Evolutionary conservation across 305 asterid species (phyloP).

Genomic region (Ilex paraguariensis): DNA sequence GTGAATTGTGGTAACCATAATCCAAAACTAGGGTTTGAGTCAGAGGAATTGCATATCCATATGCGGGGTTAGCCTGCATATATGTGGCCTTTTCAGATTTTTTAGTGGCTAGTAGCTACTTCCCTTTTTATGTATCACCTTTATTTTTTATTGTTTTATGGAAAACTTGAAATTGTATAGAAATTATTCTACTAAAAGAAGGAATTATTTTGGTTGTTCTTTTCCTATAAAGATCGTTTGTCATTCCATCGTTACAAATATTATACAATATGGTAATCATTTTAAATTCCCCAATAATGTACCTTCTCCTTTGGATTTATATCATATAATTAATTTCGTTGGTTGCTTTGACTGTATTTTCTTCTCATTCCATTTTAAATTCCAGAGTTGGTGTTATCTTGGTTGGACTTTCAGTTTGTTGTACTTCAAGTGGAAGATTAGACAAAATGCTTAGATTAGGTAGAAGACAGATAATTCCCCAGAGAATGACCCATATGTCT

Average conservation of each 20-base stretch:
- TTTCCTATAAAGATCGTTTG: neutral
- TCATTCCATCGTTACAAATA: too few relatives aligned
- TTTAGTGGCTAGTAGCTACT: too few relatives aligned
- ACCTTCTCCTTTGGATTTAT: conserved; percentile 75
- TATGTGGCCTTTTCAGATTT: too few relatives aligned
- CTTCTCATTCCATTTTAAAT: conserved; percentile 36
- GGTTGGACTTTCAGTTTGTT: conserved; percentile 39
- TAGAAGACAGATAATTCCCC: conserved; percentile 15
- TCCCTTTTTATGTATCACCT: neutral
- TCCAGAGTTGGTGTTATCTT: conserved; percentile 32
- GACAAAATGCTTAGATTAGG: conserved; percentile 35
- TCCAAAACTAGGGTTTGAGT: too few relatives aligned
- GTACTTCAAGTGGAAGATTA: conserved; percentile 33
- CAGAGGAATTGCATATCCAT: too few relatives aligned
- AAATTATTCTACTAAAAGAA: too few relatives aligned
- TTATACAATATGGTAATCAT: neutral
- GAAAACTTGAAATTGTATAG: neutral
- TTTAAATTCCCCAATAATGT: conserved; percentile 40
- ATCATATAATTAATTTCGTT: conserved; percentile 12
- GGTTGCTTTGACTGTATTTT: conserved; percentile 25
- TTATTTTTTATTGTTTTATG: conserved; percentile 9
- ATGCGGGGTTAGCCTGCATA: too few relatives aligned
- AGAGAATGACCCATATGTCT: neutral
- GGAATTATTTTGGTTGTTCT: neutral
- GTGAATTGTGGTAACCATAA: too few relatives aligned